phyloP scores from a whole-genome alignment of 768 basidiomycete species.

The Pilatotrama ljubarskyi region DNA sequence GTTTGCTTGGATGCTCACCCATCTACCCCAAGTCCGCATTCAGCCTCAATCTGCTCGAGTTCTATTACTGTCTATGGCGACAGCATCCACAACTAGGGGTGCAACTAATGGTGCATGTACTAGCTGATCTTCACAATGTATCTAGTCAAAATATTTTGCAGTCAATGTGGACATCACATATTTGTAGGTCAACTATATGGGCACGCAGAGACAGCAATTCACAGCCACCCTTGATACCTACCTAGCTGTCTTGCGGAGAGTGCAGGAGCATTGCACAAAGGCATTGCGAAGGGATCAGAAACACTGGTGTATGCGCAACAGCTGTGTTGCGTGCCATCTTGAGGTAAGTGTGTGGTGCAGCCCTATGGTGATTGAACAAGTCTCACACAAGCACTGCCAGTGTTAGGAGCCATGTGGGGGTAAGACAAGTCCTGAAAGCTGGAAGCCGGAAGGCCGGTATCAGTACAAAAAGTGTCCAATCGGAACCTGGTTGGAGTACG shows the following conservation, averaged over 20 bases:
- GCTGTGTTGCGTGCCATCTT: slow-evolving; percentile 20
- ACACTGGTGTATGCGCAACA: slow-evolving; percentile 35
- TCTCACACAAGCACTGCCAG: too few species aligned
- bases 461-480: too few species aligned
- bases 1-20: background rate
- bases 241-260: slow-evolving; percentile 26
- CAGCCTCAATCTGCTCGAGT: background rate
- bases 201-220: slow-evolving; percentile 25
- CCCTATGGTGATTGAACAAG: too few species aligned
- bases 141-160: background rate
- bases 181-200: background rate
- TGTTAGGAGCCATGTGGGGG: too few species aligned
- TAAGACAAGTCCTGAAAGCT: too few species aligned
- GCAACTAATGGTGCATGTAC: background rate
- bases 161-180: slow-evolving; percentile 23
- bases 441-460: too few species aligned
- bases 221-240: slow-evolving; percentile 38
- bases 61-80: background rate
- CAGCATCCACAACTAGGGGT: background rate
- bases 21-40: background rate
- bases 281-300: slow-evolving; percentile 30
- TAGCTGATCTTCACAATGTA: background rate
- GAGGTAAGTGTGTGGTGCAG: background rate
- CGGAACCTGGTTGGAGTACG: too few species aligned
- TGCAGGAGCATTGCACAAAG: slow-evolving; percentile 23